These are phyloP conservation scores for Odontarrhena argentea DNA, from an alignment of 345 rosid species.

Conservation along the genomic window DNA sequence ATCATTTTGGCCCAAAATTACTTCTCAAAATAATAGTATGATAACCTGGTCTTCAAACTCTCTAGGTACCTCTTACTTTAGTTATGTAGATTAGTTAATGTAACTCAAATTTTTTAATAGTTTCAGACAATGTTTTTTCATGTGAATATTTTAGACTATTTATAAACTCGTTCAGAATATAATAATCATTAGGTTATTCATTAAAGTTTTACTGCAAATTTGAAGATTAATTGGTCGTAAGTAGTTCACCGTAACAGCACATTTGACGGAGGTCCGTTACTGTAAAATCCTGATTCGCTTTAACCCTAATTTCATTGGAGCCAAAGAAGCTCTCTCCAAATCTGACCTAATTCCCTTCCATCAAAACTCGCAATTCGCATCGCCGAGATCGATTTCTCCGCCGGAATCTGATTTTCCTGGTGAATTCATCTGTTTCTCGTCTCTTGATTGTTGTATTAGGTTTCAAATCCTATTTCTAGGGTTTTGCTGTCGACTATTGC, in stretches of 20 bases:
- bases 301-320: constrained; percentile 30
- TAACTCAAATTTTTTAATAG: no score
- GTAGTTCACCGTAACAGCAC: constrained; percentile 4
- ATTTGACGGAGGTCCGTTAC: constrained; percentile 35
- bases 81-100: no score
- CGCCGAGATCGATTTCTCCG: constrained; percentile 7
- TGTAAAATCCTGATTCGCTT: constrained; percentile 4
- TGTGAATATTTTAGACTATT: no score
- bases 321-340: constrained; percentile 4
- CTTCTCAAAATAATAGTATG: no score
- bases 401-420: not conserved
- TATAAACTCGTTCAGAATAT: no score
- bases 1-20: no score
- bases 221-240: constrained; percentile 17
- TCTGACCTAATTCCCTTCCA: not conserved
- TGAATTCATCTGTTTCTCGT: constrained; percentile 23
- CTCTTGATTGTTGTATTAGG: constrained; percentile 10
- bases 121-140: no score
- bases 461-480: constrained; percentile 18
- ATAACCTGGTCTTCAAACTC: no score
- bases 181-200: no score
- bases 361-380: not conserved
- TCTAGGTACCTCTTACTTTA: no score
- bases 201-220: no score
- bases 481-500: constrained; percentile 11